Percentiles rank a stretch among this genome's conserved stretches.
Conservation (phyloP, 306 rosid genomes). For the Aeschynomene evenia region DNA sequence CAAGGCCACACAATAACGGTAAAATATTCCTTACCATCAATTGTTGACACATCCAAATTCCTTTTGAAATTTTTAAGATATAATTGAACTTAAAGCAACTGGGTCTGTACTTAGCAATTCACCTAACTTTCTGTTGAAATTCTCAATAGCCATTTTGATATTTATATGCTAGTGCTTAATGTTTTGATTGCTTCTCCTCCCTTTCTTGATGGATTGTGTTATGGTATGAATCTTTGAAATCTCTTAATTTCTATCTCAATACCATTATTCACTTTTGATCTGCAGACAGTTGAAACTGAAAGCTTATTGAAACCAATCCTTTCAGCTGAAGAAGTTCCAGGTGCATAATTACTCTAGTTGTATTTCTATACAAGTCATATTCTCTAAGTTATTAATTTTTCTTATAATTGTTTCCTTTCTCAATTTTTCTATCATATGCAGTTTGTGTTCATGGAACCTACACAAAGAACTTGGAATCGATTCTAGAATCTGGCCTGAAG, state of each 20-base stretch:
- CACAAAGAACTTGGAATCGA: constrained; percentile 68
- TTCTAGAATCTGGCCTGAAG: constrained; percentile 77
- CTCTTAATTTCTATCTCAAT: neutral
- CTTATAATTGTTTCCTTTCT: constrained; percentile 12
- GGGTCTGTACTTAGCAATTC: neutral
- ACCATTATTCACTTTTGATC: constrained; percentile 18
- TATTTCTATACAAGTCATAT: constrained; percentile 1
- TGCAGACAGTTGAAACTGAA: constrained; percentile 85
- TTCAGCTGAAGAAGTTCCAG: constrained; percentile 80
- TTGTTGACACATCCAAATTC: neutral
- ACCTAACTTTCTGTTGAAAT: neutral
- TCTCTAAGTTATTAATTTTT: neutral
- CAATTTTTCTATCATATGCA: constrained; percentile 40
- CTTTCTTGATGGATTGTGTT: neutral
- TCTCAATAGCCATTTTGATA: neutral
- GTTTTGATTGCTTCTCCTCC: neutral
- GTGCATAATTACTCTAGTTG: constrained; percentile 35
- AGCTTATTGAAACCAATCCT: constrained; percentile 72
- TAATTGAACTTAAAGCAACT: neutral
- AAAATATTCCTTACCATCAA: constrained; percentile 19
- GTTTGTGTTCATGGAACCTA: constrained; percentile 96
- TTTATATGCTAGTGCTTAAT: neutral
- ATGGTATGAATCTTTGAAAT: neutral
- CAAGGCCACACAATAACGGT: constrained; percentile 89
- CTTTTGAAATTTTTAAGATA: constrained; percentile 10